Conservation (phyloP, 768 basidiomycete genomes). For the Gloeophyllum trabeum region DNA sequence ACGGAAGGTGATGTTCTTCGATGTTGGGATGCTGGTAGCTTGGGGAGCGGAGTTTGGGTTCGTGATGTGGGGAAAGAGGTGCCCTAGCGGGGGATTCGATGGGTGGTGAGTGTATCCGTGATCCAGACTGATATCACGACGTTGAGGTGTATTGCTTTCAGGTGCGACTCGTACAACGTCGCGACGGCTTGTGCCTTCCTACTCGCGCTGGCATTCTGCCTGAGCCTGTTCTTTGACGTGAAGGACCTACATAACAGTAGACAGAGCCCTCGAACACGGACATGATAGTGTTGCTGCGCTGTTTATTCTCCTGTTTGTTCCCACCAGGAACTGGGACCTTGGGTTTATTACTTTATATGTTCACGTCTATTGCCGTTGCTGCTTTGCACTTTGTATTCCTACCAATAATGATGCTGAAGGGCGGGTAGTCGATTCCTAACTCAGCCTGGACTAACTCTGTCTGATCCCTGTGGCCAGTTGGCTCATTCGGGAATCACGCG, state of each 20-base stretch:
- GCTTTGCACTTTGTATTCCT: no score
- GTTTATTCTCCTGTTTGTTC: no score
- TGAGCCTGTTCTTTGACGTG: conserved; percentile 52
- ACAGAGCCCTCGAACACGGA: conserved; percentile 49
- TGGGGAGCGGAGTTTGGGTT: conserved; percentile 54
- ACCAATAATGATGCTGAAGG: no score
- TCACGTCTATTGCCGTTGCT: no score
- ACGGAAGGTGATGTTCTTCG: conserved; percentile 40
- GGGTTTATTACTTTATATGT: no score
- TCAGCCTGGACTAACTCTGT: no score
- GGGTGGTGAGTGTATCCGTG: conserved; percentile 40
- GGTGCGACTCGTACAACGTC: conserved; percentile 66
- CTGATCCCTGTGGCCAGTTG: no score
- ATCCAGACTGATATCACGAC: conserved; percentile 1
- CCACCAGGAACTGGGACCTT: no score
- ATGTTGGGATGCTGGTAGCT: conserved; percentile 31
- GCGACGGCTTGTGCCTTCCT: conserved; percentile 54
- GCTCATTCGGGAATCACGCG: no score
- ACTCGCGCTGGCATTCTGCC: conserved; percentile 39
- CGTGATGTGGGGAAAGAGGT: conserved; percentile 48
- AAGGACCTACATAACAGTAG: conserved; percentile 55
- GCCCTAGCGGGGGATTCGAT: conserved; percentile 48
- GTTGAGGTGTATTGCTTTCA: conserved; percentile 13
- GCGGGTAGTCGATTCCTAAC: no score
- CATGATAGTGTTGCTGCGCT: no score